Percentiles rank a stretch among this genome's conserved stretches.
phyloP scores from a whole-genome alignment of 768 basidiomycete species.

The Psilocybe tampanensis region DNA sequence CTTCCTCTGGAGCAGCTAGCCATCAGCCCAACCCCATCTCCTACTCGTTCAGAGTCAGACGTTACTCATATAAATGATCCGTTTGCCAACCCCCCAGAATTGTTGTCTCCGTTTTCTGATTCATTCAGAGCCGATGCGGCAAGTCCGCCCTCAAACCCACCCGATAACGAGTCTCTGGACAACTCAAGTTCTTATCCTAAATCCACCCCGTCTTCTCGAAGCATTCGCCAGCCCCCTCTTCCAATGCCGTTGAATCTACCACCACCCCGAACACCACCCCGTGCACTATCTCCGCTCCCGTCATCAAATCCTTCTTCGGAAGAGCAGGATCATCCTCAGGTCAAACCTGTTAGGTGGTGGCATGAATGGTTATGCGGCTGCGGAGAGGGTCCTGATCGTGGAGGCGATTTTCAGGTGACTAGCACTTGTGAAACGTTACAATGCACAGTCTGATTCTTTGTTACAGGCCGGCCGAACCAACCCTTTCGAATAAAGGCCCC shows the following conservation, averaged over 20 bases:
- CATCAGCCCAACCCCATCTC: constrained; percentile 40
- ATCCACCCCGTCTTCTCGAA: background rate
- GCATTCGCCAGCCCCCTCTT: constrained; percentile 36
- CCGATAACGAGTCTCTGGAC: background rate
- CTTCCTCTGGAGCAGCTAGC: constrained; percentile 59
- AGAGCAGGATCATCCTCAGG: constrained; percentile 20
- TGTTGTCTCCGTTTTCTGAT: constrained; percentile 54
- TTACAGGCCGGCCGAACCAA: constrained; percentile 76
- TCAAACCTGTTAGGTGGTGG: constrained; percentile 61
- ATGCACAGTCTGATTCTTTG: constrained; percentile 1
- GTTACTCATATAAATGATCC: constrained; percentile 38
- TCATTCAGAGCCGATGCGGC: constrained; percentile 19
- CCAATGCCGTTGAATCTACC: constrained; percentile 67
- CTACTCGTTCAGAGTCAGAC: constrained; percentile 32
- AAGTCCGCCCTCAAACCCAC: background rate
- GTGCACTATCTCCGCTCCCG: constrained; percentile 40
- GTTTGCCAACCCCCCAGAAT: constrained; percentile 48
- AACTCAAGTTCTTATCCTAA: constrained; percentile 3
- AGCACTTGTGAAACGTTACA: constrained; percentile 12
- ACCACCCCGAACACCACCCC: constrained; percentile 53
- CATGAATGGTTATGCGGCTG: constrained; percentile 87
- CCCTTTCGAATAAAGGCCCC: constrained; percentile 44
- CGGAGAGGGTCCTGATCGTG: constrained; percentile 71
- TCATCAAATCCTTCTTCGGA: constrained; percentile 25
- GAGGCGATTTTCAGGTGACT: constrained; percentile 71